Percentiles rank a stretch among this genome's conserved stretches.
Evolutionary conservation across 2,329 filamentous ascomycete species (phyloP).

Genomic region (Sclerotinia subarctica): DNA sequence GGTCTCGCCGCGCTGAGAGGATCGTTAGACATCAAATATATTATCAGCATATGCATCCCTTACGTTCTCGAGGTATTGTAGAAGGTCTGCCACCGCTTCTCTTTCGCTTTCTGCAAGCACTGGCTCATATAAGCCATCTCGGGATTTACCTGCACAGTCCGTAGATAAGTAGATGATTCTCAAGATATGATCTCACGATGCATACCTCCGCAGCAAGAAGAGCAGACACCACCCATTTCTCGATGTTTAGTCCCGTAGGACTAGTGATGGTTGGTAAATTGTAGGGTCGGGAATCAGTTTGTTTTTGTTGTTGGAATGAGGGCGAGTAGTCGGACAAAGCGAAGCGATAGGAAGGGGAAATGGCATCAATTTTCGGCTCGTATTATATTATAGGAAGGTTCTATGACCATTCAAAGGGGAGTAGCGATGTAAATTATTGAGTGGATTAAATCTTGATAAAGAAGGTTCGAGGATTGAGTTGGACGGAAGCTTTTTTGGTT

Average conservation of each 20-base stretch:
- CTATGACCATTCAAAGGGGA: slow-evolving; percentile 21
- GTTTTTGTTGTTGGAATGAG: slow-evolving; percentile 31
- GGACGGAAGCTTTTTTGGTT: slow-evolving; percentile 11
- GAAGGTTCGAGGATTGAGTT: slow-evolving; percentile 12
- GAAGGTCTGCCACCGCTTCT: slow-evolving; percentile 91
- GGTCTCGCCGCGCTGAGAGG: slow-evolving; percentile 75
- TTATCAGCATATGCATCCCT: slow-evolving; percentile 13
- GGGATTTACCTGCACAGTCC: slow-evolving; percentile 60
- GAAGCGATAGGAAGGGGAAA: slow-evolving; percentile 17
- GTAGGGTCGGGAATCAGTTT: slow-evolving; percentile 31
- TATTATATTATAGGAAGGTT: slow-evolving; percentile 21
- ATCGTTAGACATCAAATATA: slow-evolving; percentile 26
- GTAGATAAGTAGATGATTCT: slow-evolving; percentile 35
- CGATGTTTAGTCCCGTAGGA: slow-evolving; percentile 35
- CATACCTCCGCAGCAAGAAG: slow-evolving; percentile 59
- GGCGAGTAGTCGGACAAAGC: slow-evolving; percentile 31
- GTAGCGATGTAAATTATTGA: slow-evolving; percentile 10
- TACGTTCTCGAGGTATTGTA: slow-evolving; percentile 97
- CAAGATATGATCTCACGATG: slow-evolving; percentile 21
- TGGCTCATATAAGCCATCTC: slow-evolving; percentile 79
- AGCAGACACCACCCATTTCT: slow-evolving; percentile 60
- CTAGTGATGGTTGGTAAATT: slow-evolving; percentile 18
- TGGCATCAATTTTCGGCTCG: neutral
- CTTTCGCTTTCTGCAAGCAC: slow-evolving; percentile 93
- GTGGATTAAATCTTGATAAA: slow-evolving; percentile 18